Percentiles rank a stretch among this genome's conserved stretches.
Conservation (phyloP, 2,329 filamentous ascomycete genomes). For the Ascochyta lentis region DNA sequence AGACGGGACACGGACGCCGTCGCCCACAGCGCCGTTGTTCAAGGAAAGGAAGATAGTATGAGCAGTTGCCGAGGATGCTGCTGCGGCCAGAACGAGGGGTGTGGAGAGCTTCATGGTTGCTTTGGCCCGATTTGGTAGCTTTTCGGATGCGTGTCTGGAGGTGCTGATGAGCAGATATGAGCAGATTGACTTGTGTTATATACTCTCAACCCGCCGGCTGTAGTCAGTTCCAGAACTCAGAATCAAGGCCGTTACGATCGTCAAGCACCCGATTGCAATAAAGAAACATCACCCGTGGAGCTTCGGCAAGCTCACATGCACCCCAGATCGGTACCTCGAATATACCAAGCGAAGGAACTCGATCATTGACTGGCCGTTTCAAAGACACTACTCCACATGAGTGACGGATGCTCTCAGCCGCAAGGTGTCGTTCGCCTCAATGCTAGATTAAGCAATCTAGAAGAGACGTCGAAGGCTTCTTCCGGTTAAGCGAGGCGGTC, state of each 20-base stretch:
- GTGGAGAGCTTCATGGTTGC: conserved; percentile 39
- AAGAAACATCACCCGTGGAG: neutral
- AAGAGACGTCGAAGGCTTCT: conserved; percentile 25
- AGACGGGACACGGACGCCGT: conserved; percentile 59
- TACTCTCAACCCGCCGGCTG: conserved; percentile 1
- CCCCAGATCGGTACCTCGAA: neutral
- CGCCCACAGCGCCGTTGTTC: conserved; percentile 55
- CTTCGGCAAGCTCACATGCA: neutral
- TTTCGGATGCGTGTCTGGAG: neutral
- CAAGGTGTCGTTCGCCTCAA: conserved; percentile 16
- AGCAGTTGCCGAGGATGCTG: conserved; percentile 50
- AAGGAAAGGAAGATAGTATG: conserved; percentile 61
- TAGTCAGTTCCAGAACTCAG: neutral
- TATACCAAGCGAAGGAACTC: neutral
- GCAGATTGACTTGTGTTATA: neutral
- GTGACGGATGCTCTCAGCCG: conserved; percentile 21
- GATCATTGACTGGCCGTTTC: neutral
- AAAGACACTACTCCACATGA: conserved; percentile 7
- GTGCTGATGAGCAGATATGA: neutral
- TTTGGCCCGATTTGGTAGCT: neutral
- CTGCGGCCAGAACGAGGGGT: conserved; percentile 32
- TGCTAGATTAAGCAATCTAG: conserved; percentile 40
- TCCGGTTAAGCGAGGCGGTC: conserved; percentile 26
- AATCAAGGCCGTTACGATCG: neutral
- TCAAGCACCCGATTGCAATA: too few relatives aligned